phyloP scores from a whole-genome alignment of 2,329 filamentous ascomycete species.

The Trichoderma atroviride region DNA sequence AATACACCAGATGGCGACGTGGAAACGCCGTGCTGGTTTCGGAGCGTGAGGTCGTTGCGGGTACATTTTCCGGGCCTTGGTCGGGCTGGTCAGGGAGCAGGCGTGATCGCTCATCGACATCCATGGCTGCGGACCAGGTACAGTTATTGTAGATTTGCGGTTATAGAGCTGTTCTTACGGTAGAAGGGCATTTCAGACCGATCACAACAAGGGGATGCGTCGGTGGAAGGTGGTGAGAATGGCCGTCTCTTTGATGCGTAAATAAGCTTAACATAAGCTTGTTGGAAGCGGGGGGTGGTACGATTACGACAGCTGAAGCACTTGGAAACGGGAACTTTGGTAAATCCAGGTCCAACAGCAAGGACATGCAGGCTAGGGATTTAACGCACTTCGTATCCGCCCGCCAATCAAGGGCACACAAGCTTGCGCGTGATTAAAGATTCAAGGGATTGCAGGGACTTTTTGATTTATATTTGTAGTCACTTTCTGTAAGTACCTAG shows the following conservation, averaged over 20 bases:
- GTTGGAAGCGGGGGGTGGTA: background rate
- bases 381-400: background rate
- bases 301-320: background rate
- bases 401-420: background rate
- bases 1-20: background rate
- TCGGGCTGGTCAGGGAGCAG: background rate
- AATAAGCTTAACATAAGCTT: background rate
- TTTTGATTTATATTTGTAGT: background rate
- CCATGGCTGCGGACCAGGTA: background rate
- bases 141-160: background rate
- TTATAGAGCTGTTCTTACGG: background rate
- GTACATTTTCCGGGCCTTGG: background rate
- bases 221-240: background rate
- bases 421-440: background rate
- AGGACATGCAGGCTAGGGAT: background rate
- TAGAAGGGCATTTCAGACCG: background rate
- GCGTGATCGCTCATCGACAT: background rate
- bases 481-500: constrained; percentile 14
- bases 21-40: background rate
- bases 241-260: background rate
- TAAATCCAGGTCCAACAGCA: background rate
- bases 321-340: background rate
- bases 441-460: background rate
- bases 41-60: background rate
- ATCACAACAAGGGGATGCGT: background rate